Conservation (phyloP, 208 protist species). For the Willaertia magna region DNA sequence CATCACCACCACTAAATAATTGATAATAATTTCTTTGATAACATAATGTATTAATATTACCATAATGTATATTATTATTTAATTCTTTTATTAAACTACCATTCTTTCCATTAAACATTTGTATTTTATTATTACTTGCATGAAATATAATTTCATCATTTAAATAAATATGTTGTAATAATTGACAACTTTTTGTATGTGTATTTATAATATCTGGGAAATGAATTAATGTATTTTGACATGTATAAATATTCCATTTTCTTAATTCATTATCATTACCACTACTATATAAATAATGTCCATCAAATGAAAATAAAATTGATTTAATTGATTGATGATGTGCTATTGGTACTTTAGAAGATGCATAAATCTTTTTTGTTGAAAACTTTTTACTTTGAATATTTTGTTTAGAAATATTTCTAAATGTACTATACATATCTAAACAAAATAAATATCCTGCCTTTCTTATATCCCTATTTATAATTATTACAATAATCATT, state of each 20-base stretch:
- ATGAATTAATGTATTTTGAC: background rate
- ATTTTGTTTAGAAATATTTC: background rate
- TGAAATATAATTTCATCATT: no score
- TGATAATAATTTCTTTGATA: no score
- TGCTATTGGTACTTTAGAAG: background rate
- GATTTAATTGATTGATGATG: background rate
- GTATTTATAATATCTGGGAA: background rate
- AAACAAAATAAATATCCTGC: background rate
- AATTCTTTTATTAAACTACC: no score
- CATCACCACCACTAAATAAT: no score
- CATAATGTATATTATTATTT: no score
- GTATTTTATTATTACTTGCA: no score
- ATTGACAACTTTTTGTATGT: background rate
- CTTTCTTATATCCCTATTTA: background rate
- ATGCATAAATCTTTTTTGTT: background rate
- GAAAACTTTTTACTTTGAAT: background rate
- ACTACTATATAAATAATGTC: background rate
- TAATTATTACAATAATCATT: no score
- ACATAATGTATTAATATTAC: no score
- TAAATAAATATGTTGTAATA: background rate
- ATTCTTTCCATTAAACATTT: no score
- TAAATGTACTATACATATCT: background rate
- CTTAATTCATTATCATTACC: background rate
- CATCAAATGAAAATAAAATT: background rate
- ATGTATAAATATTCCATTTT: background rate